Conservation (phyloP, 2,329 filamentous ascomycete species). For the Blastomyces parvus region DNA sequence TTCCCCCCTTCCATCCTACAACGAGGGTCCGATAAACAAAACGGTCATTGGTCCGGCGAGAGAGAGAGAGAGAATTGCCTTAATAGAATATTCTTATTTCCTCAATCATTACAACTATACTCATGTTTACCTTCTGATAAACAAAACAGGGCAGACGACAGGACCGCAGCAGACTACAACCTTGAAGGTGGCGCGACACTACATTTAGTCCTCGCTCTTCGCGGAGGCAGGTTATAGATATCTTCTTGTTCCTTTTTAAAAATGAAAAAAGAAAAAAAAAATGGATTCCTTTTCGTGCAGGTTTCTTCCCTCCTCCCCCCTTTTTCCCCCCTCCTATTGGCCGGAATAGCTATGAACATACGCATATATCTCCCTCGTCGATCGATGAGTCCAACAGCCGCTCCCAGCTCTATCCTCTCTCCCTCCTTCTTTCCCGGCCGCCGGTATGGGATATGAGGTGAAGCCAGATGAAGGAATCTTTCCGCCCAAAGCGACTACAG, state of each 20-base stretch:
- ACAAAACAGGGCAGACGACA: constrained; percentile 72
- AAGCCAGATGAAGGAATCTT: not conserved
- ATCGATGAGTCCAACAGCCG: not conserved
- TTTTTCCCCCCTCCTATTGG: not conserved
- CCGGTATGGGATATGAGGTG: not conserved
- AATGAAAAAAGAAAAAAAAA: not conserved
- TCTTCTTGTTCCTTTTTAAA: not conserved
- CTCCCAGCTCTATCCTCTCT: not conserved
- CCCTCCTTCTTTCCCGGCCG: not conserved
- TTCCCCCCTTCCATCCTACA: not conserved
- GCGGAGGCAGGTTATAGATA: constrained; percentile 51
- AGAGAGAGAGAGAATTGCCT: no score
- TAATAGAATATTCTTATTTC: no score
- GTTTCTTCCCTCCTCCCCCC: no score
- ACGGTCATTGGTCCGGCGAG: no score
- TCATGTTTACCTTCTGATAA: not conserved
- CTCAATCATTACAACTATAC: not conserved
- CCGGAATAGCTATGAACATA: not conserved
- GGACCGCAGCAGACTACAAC: constrained; percentile 80
- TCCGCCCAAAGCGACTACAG: no score
- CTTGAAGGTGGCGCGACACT: constrained; percentile 88
- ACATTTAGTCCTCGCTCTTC: constrained; percentile 87
- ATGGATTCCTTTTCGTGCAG: no score
- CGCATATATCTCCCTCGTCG: not conserved
- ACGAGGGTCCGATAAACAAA: no score